Percentiles rank a stretch among this genome's conserved stretches.
Evolutionary conservation across 805 yeast species (phyloP).

Genomic region (Naumovozyma castellii): DNA sequence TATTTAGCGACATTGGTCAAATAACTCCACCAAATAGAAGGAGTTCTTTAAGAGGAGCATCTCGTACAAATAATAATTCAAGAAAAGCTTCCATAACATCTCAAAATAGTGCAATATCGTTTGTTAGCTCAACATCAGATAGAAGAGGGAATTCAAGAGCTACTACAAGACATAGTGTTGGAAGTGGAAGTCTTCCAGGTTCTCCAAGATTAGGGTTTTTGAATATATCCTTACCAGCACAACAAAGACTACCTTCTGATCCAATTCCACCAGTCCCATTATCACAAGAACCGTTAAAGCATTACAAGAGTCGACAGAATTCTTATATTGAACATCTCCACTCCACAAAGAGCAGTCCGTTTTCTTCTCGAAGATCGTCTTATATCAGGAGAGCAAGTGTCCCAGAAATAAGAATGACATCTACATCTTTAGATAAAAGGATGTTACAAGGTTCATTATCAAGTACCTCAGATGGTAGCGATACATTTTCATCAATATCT

Average conservation of each 20-base stretch:
- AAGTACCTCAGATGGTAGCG: not conserved
- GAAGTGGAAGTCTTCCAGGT: conserved; percentile 5
- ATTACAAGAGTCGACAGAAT: conserved; percentile 3
- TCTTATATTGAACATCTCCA: conserved; percentile 10
- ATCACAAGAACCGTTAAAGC: conserved; percentile 1
- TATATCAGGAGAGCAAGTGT: conserved; percentile 9
- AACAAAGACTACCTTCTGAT: conserved; percentile 46
- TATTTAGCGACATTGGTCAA: conserved; percentile 3
- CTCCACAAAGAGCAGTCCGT: conserved; percentile 20
- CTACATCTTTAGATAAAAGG: conserved; percentile 4
- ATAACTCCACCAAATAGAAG: conserved; percentile 4
- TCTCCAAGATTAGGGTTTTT: conserved; percentile 22
- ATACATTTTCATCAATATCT: not conserved
- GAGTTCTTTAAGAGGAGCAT: conserved; percentile 6
- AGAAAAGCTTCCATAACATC: conserved; percentile 35
- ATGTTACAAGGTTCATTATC: not conserved
- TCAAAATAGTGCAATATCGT: conserved; percentile 23
- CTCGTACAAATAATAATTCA: conserved; percentile 20
- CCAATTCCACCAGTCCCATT: conserved; percentile 33
- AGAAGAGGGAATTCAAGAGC: conserved; percentile 24
- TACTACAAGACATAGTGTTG: conserved; percentile 19
- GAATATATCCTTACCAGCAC: conserved; percentile 42
- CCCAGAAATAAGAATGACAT: conserved; percentile 6
- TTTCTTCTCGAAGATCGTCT: conserved; percentile 22
- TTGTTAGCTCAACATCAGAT: conserved; percentile 26